Conservation (phyloP, 805 yeast genomes). For the Barnettozyma sp. region DNA sequence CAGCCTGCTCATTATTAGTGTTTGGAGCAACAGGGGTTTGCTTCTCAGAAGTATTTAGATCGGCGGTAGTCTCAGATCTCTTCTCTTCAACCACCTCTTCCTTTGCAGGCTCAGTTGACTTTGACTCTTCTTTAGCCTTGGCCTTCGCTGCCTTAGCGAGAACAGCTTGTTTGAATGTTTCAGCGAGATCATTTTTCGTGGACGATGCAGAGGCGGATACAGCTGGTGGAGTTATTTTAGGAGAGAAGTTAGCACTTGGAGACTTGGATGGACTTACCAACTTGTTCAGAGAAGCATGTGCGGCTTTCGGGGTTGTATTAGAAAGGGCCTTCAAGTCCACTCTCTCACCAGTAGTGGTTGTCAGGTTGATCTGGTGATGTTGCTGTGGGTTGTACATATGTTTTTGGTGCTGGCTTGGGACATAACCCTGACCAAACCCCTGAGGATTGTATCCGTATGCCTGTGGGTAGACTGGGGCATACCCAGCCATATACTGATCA, state of each 20-base stretch:
- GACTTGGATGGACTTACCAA: slow-evolving; percentile 13
- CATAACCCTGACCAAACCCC: slow-evolving; percentile 7
- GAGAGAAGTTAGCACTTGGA: slow-evolving; percentile 13
- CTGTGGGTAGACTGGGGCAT: slow-evolving; percentile 9
- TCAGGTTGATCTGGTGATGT: slow-evolving; percentile 17
- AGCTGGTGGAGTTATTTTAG: slow-evolving; percentile 14
- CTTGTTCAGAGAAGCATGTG: slow-evolving; percentile 13
- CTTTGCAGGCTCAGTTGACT: slow-evolving; percentile 3
- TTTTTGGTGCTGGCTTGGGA: slow-evolving; percentile 1
- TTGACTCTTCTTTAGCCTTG: slow-evolving; percentile 14
- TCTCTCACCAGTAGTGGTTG: slow-evolving; percentile 22
- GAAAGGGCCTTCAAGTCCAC: slow-evolving; percentile 19
- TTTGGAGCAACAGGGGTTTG: too few relatives aligned
- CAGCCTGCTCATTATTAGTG: too few relatives aligned
- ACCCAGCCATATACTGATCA: slow-evolving; percentile 8
- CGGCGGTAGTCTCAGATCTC: slow-evolving; percentile 19
- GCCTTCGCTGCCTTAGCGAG: slow-evolving; percentile 20
- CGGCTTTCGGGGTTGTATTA: slow-evolving; percentile 19
- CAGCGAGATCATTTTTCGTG: slow-evolving; percentile 4
- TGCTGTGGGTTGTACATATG: slow-evolving; percentile 7
- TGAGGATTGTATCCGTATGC: slow-evolving; percentile 8
- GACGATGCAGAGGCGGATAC: slow-evolving; percentile 8
- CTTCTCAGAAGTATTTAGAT: too few relatives aligned
- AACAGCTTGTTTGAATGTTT: slow-evolving; percentile 14
- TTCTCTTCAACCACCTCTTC: slow-evolving; percentile 14